Evolutionary conservation across 2,329 filamentous ascomycete genomes (phyloP), one percentile per base, ranked within the genome.

Genomic region (Madurella mycetomatis): DNA sequence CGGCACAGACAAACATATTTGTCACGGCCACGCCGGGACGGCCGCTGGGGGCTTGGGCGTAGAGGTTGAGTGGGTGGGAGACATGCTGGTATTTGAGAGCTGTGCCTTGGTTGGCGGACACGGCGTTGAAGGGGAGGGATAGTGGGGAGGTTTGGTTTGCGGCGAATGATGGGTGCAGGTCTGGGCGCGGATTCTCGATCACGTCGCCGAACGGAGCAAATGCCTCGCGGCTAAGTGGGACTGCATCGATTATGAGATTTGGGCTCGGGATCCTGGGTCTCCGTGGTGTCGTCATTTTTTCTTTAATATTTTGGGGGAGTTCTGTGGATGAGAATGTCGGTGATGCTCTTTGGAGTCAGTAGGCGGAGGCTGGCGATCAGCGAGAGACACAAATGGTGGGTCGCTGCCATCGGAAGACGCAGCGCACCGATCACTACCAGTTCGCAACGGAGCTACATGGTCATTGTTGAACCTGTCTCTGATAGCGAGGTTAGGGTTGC

Each of bases 1-100:
- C 86, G 47, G 84, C 85, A 69, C 90, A 96, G 52, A 90, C 85
- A 70, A 97, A 97, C 82, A 97, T 86, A 71, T 87, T 96, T 80
- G 95, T 85, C 51, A 87, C 80, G 37, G 88, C 80, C 46, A 76
- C 73, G 1, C 79, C 80, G 1, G 78, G 69, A 60, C 70, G 74
- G 45, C 78, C 72, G 66, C 82, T 87, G 2, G 84, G 82, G 0
- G 85, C 80, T 54, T 82, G 75, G n/a, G 69, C 67, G 69, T 96
- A 95, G 57, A 84, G 78, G 69, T 95, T 83, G 32, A 76, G 74
- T 62, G 92, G 78, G 42, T 80, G 78, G n/a, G 90, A 89, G 58
- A 95, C 84, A 66, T 89, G 81, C 57, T 86, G 80, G 71, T 94
- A 95, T 70, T 95, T 95, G 66, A 92, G 83, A 15, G 94, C 92